Conservation (phyloP, 148 eudicot genomes). For the Fagopyrum tataricum region DNA sequence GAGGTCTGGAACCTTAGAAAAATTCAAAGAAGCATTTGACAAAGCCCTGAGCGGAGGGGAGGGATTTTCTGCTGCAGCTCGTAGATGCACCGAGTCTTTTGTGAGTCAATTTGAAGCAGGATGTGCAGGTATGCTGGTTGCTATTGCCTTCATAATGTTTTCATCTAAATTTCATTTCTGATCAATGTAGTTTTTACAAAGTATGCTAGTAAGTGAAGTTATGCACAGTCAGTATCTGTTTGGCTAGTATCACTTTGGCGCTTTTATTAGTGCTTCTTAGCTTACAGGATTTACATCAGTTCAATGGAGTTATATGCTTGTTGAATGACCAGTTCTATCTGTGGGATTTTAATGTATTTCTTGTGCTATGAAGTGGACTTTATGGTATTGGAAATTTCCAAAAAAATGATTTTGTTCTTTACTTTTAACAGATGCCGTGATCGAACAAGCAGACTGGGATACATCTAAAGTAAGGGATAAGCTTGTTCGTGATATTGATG, state of each 20-base stretch:
- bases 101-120: conserved; percentile 54
- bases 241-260: background rate
- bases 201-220: background rate
- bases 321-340: too few relatives aligned
- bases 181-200: background rate
- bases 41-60: conserved; percentile 63
- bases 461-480: conserved; percentile 71
- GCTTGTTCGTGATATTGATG: conserved; percentile 76
- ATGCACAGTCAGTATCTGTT: background rate
- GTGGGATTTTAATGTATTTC: background rate
- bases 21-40: conserved; percentile 68
- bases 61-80: conserved; percentile 68
- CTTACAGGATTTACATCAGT: background rate
- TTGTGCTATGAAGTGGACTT: background rate
- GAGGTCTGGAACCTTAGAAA: conserved; percentile 64
- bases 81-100: conserved; percentile 37
- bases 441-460: conserved; percentile 85
- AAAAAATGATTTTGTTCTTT: background rate
- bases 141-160: background rate
- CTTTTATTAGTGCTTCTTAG: background rate
- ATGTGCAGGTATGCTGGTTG: conserved; percentile 51
- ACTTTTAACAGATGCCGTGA: conserved; percentile 46
- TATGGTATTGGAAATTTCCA: background rate
- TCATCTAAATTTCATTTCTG: background rate
- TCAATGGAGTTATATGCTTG: too few relatives aligned